A percentile compares a stretch with the other conserved stretches of the same genome.
Evolutionary conservation across 1,284 basidiomycete genomes (phyloP).

Genomic region (Singerocomus inundabilis): DNA sequence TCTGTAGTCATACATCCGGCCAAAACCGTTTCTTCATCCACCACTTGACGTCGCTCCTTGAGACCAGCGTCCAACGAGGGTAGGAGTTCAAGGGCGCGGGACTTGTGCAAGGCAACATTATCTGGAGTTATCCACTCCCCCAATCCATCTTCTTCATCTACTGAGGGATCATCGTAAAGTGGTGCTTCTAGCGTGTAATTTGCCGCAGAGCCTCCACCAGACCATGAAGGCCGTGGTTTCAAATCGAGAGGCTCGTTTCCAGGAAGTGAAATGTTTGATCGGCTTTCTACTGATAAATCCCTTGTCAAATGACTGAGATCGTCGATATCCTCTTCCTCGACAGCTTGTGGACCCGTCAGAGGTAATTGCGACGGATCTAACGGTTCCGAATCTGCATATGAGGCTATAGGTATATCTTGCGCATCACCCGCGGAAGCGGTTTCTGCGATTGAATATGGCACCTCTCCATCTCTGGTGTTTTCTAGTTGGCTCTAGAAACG

Average conservation of each 20-base stretch:
- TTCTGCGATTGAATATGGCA: conserved; percentile 22
- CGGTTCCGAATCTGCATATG: conserved; percentile 1
- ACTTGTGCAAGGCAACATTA: conserved; percentile 88
- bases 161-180: conserved; percentile 68
- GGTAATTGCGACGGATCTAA: conserved; percentile 2
- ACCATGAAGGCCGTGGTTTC: conserved; percentile 5
- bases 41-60: conserved; percentile 41
- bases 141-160: conserved; percentile 76
- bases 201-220: conserved; percentile 6
- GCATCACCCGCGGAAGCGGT: conserved; percentile 48
- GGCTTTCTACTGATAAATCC: conserved; percentile 14
- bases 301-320: conserved; percentile 13
- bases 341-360: neutral
- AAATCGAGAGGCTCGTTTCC: neutral
- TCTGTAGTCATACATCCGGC: conserved; percentile 97
- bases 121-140: conserved; percentile 97
- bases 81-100: conserved; percentile 79
- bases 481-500: conserved; percentile 9
- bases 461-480: neutral
- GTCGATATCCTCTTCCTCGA: neutral
- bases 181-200: conserved; percentile 24
- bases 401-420: neutral
- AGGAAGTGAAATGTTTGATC: neutral
- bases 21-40: conserved; percentile 47
- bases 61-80: conserved; percentile 44